A percentile compares a stretch with the other conserved stretches of the same genome.
Evolutionary conservation across 148 eudicot genomes (phyloP).

Genomic region (Cornus florida): DNA sequence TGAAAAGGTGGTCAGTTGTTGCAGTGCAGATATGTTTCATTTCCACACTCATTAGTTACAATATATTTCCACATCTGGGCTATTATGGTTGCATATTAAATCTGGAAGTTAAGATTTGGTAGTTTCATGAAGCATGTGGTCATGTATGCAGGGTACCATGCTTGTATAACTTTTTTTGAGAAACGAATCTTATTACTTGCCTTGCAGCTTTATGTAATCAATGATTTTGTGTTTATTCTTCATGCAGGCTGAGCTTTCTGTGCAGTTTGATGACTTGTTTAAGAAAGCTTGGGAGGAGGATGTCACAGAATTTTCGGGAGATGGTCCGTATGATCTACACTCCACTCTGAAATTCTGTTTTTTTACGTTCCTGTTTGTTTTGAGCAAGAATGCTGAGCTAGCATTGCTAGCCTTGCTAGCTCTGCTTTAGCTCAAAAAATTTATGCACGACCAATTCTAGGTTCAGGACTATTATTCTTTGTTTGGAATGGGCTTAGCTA

Average conservation of each 20-base stretch:
- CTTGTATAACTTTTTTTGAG: background rate
- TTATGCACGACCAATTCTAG: no score
- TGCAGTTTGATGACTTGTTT: slow-evolving; percentile 92
- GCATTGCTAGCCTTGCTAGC: background rate
- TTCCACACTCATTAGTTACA: background rate
- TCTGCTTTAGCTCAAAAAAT: no score
- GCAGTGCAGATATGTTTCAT: slow-evolving; percentile 8
- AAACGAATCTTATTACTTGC: background rate
- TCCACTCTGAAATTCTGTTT: background rate
- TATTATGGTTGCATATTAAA: background rate
- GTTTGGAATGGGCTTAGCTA: no score
- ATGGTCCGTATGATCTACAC: slow-evolving; percentile 42
- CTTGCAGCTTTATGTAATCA: background rate
- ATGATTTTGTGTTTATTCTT: slow-evolving; percentile 5
- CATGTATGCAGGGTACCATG: background rate
- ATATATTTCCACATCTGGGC: background rate
- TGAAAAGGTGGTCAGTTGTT: slow-evolving; percentile 52
- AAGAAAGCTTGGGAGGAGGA: slow-evolving; percentile 96
- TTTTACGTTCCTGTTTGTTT: background rate
- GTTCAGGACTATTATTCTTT: no score
- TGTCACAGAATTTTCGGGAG: slow-evolving; percentile 37
- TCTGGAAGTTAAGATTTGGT: background rate
- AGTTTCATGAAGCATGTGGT: background rate
- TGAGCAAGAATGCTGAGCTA: background rate
- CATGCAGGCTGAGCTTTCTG: slow-evolving; percentile 66